Evolutionary conservation across 371 early-diverging fungal genomes (phyloP).

Genomic region (Mucor piriformis): DNA sequence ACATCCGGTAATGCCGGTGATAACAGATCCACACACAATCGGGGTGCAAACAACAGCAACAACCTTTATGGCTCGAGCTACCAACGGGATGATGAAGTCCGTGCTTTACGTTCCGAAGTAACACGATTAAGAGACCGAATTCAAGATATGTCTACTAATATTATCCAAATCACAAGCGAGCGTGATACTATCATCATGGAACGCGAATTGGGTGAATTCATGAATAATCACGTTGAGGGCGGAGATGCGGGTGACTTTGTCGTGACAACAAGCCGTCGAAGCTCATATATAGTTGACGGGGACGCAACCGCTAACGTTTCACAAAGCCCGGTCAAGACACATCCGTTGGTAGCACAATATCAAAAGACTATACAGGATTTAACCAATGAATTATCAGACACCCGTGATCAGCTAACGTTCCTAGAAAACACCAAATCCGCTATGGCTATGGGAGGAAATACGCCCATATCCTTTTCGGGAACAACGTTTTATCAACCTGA

Average conservation of each 20-base stretch:
- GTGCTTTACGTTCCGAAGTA: slow-evolving; percentile 50
- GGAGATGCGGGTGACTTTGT: not conserved
- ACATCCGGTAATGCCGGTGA: slow-evolving; percentile 2
- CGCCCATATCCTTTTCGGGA: slow-evolving; percentile 34
- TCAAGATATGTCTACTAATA: slow-evolving; percentile 47
- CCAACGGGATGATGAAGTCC: slow-evolving; percentile 51
- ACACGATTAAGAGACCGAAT: slow-evolving; percentile 58
- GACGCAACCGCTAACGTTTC: slow-evolving; percentile 5
- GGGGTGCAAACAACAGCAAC: not conserved
- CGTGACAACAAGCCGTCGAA: not conserved
- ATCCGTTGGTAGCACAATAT: slow-evolving; percentile 62
- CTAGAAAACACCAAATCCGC: slow-evolving; percentile 36
- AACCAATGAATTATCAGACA: slow-evolving; percentile 56
- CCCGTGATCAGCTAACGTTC: slow-evolving; percentile 40
- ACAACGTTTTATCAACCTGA: slow-evolving; percentile 22
- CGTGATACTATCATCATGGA: slow-evolving; percentile 66
- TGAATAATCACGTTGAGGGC: slow-evolving; percentile 18
- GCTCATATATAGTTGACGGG: not conserved
- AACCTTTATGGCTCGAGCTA: not conserved
- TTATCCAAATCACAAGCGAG: slow-evolving; percentile 62
- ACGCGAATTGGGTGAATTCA: slow-evolving; percentile 49
- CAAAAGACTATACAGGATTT: slow-evolving; percentile 59
- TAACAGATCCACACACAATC: not conserved
- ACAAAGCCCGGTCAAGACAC: slow-evolving; percentile 30
- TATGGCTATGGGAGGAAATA: slow-evolving; percentile 21